Conservation (phyloP, 768 basidiomycete species). For the Cyclocybe aegerita region DNA sequence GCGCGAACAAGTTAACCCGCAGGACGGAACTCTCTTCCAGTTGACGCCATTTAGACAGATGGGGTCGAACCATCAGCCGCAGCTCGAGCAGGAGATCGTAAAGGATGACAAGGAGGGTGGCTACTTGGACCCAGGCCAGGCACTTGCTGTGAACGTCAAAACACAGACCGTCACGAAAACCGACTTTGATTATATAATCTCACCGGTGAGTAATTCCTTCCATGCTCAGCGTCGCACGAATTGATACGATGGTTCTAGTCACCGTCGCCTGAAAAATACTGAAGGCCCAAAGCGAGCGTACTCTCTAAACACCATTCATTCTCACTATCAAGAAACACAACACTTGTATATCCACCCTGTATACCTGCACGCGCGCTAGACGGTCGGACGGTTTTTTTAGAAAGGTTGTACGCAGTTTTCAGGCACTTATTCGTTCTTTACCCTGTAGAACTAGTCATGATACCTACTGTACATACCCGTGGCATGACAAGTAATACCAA, state of each 20-base stretch:
- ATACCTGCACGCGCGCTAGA: no score
- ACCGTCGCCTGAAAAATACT: not conserved
- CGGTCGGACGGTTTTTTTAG: no score
- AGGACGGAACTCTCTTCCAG: slow-evolving; percentile 34
- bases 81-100: no score
- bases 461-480: not conserved
- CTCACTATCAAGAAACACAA: no score
- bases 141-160: slow-evolving; percentile 29
- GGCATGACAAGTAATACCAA: not conserved
- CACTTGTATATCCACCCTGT: no score
- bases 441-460: not conserved
- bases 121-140: slow-evolving; percentile 5
- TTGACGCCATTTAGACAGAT: slow-evolving; percentile 29
- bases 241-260: not conserved
- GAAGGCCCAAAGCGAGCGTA: not conserved
- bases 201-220: slow-evolving; percentile 13
- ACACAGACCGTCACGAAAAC: slow-evolving; percentile 31
- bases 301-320: not conserved
- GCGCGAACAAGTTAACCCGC: slow-evolving; percentile 36
- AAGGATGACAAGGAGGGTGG: slow-evolving; percentile 7
- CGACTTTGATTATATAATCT: slow-evolving; percentile 26
- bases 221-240: not conserved
- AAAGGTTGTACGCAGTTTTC: no score
- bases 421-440: no score
- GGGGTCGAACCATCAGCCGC: slow-evolving; percentile 6